These are phyloP conservation scores for Myrica gale DNA, from an alignment of 306 rosid species.

Conservation along the genomic window DNA sequence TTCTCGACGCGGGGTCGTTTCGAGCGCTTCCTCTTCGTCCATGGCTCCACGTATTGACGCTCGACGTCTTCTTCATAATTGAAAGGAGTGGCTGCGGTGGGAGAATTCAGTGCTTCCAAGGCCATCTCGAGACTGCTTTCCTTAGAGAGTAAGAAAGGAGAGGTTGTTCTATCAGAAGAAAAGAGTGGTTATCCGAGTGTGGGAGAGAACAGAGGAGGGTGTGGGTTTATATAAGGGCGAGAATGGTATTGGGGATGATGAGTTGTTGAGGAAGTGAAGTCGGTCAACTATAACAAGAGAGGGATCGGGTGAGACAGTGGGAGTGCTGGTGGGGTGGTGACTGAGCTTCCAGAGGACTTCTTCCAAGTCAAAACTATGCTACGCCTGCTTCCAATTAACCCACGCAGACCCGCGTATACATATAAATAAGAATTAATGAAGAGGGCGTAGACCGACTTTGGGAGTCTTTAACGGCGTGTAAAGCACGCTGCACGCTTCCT, in stretches of 20 bases:
- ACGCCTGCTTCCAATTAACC: slow-evolving; percentile 26
- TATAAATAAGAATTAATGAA: background rate
- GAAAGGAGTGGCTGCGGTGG: slow-evolving; percentile 40
- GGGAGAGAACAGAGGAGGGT: background rate
- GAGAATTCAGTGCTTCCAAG: slow-evolving; percentile 72
- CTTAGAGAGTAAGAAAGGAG: background rate
- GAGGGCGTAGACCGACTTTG: background rate
- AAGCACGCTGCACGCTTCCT: background rate
- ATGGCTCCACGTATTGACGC: slow-evolving; percentile 48
- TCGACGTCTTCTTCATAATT: slow-evolving; percentile 23
- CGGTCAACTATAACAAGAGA: slow-evolving; percentile 60
- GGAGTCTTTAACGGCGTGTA: slow-evolving; percentile 3
- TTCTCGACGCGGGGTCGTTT: slow-evolving; percentile 48
- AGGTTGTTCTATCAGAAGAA: background rate
- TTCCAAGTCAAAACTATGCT: slow-evolving; percentile 62
- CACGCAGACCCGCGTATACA: background rate
- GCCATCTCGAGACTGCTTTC: slow-evolving; percentile 44
- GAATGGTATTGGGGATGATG: slow-evolving; percentile 5
- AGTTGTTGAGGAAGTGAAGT: slow-evolving; percentile 50
- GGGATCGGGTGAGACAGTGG: slow-evolving; percentile 8
- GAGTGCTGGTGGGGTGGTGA: slow-evolving; percentile 26
- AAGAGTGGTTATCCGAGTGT: background rate
- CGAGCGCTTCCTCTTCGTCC: slow-evolving; percentile 72
- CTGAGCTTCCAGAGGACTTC: slow-evolving; percentile 34
- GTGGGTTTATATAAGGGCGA: background rate